Evolutionary conservation across 83 land plant genomes (phyloP).

Genomic region (Thuja plicata): DNA sequence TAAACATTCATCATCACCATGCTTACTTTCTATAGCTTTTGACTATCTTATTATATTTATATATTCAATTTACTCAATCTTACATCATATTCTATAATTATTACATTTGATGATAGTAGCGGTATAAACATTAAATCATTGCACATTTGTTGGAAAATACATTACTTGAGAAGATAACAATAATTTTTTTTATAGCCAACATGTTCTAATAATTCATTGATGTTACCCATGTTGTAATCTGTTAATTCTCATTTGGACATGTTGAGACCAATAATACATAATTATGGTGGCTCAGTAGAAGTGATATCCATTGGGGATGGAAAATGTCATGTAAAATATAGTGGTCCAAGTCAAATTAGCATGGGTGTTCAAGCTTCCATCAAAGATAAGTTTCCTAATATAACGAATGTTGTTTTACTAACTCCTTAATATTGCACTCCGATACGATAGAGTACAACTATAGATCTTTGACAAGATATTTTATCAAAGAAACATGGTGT

Average conservation of each 20-base stretch:
- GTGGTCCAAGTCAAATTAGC: conserved; percentile 86
- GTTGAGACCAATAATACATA: no score
- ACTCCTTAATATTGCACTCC: background rate
- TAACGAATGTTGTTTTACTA: conserved; percentile 56
- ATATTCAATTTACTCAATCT: no score
- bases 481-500: background rate
- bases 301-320: conserved; percentile 71
- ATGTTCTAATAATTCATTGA: no score
- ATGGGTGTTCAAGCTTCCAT: conserved; percentile 94
- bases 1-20: no score
- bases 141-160: background rate
- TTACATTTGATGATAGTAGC: no score
- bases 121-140: no score
- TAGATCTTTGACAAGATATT: no score
- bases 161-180: background rate
- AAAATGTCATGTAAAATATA: conserved; percentile 73
- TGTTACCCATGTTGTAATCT: no score
- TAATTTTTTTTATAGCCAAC: background rate
- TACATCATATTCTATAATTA: no score
- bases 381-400: conserved; percentile 94
- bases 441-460: background rate
- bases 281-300: conserved; percentile 83
- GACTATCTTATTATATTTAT: no score
- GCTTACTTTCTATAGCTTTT: no score
- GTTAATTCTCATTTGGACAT: no score